Percentiles rank a stretch among this genome's conserved stretches.
These are phyloP conservation scores for Bacidia gigantensis DNA, from an alignment of 495 filamentous ascomycete genomes.

Conservation along the genomic window DNA sequence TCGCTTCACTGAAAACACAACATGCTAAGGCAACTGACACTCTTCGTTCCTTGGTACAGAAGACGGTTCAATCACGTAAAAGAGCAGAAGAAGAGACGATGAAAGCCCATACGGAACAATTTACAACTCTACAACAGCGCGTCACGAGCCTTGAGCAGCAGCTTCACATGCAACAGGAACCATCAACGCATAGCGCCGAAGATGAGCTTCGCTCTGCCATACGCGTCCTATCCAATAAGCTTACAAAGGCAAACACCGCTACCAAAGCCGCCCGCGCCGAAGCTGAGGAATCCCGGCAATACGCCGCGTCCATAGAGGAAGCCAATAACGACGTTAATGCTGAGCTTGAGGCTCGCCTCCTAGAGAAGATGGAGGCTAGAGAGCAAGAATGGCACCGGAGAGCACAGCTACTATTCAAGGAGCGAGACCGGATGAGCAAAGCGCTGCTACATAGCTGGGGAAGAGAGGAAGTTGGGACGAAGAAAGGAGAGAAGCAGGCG, in stretches of 20 bases:
- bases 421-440: constrained; percentile 40
- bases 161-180: neutral
- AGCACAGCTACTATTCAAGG: constrained; percentile 39
- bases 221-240: constrained; percentile 18
- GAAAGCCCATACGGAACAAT: constrained; percentile 8
- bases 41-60: constrained; percentile 26
- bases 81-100: constrained; percentile 25
- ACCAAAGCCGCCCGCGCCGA: constrained; percentile 5
- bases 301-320: neutral
- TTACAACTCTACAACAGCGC: constrained; percentile 1
- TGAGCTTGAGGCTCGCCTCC: constrained; percentile 24
- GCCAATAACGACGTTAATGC: constrained; percentile 13
- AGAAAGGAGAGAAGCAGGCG: constrained; percentile 25
- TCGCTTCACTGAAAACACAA: constrained; percentile 29
- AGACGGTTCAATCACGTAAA: constrained; percentile 24
- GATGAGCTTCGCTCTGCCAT: constrained; percentile 29
- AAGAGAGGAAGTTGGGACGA: constrained; percentile 31
- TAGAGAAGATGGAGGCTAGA: constrained; percentile 31
- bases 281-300: constrained; percentile 9
- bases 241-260: constrained; percentile 5
- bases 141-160: constrained; percentile 5
- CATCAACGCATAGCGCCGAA: constrained; percentile 2
- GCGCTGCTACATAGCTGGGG: constrained; percentile 37
- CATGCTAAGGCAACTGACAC: constrained; percentile 32
- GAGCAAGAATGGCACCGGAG: constrained; percentile 40